These are phyloP conservation scores for Tolypocladium ophioglossoides DNA, from an alignment of 2,329 filamentous ascomycete species.

Conservation along the genomic window DNA sequence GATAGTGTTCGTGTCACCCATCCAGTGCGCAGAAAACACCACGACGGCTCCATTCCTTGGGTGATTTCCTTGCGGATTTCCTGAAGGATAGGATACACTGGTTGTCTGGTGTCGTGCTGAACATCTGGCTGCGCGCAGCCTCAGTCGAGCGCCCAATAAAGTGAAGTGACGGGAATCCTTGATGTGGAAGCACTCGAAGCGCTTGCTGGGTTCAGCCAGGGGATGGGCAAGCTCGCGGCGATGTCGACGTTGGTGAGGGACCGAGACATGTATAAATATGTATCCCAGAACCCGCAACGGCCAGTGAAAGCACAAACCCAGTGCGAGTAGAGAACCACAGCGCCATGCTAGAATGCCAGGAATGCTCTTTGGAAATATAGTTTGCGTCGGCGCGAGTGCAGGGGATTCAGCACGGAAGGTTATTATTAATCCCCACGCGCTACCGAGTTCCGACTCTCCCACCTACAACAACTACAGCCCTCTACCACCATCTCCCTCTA, in stretches of 20 bases:
- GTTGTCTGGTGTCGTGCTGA: conserved; percentile 58
- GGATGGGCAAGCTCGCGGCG: neutral
- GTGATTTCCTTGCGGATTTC: conserved; percentile 61
- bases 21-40: conserved; percentile 72
- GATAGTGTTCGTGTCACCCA: conserved; percentile 43
- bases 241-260: neutral
- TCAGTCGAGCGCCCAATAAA: neutral
- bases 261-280: neutral
- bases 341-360: neutral
- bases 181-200: neutral
- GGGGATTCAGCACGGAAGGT: neutral
- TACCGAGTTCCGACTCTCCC: too few relatives aligned
- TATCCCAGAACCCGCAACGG: neutral
- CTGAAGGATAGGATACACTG: conserved; percentile 54
- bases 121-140: conserved; percentile 41
- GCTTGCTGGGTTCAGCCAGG: neutral
- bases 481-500: too few relatives aligned
- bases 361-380: neutral
- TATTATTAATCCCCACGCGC: neutral
- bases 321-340: neutral
- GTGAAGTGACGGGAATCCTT: conserved; percentile 19
- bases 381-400: neutral
- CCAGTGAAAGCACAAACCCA: neutral
- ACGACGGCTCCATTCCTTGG: conserved; percentile 56
- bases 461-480: too few relatives aligned